A percentile compares a stretch with the other conserved stretches of the same genome.
These are phyloP conservation scores for Tolypocladium album DNA, from an alignment of 2,329 filamentous ascomycete genomes.

Conservation along the genomic window DNA sequence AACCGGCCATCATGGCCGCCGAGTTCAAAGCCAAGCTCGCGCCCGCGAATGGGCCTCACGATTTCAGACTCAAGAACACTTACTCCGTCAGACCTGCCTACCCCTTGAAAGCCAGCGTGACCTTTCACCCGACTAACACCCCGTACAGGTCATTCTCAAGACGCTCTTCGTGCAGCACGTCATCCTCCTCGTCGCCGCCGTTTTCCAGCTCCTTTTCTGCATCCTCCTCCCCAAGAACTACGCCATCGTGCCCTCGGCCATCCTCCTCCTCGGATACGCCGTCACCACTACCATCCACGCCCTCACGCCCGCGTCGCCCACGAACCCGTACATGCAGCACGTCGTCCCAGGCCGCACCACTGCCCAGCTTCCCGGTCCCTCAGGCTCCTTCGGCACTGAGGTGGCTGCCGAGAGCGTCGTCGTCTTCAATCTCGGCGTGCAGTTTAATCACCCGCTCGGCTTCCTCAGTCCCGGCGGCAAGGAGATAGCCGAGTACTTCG, in stretches of 20 bases:
- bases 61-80: neutral
- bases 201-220: conserved; percentile 21
- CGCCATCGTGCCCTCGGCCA: conserved; percentile 20
- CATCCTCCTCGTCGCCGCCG: conserved; percentile 20
- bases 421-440: conserved; percentile 33
- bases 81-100: neutral
- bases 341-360: conserved; percentile 22
- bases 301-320: conserved; percentile 1
- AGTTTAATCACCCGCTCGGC: conserved; percentile 38
- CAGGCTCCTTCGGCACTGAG: conserved; percentile 14
- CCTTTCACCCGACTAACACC: neutral
- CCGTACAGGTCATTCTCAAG: conserved; percentile 12
- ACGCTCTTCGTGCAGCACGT: conserved; percentile 22
- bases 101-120: neutral
- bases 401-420: conserved; percentile 21
- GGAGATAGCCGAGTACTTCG: conserved; percentile 27
- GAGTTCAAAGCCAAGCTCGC: conserved; percentile 14
- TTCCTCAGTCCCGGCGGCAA: conserved; percentile 31
- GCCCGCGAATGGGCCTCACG: conserved; percentile 9
- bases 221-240: conserved; percentile 21
- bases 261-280: conserved; percentile 18
- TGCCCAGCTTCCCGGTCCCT: conserved; percentile 18
- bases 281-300: conserved; percentile 18
- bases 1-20: neutral
- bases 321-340: conserved; percentile 8